Base-by-base conservation (phyloP, 805 yeast species). In the Kodamaea fukazawae region DNA sequence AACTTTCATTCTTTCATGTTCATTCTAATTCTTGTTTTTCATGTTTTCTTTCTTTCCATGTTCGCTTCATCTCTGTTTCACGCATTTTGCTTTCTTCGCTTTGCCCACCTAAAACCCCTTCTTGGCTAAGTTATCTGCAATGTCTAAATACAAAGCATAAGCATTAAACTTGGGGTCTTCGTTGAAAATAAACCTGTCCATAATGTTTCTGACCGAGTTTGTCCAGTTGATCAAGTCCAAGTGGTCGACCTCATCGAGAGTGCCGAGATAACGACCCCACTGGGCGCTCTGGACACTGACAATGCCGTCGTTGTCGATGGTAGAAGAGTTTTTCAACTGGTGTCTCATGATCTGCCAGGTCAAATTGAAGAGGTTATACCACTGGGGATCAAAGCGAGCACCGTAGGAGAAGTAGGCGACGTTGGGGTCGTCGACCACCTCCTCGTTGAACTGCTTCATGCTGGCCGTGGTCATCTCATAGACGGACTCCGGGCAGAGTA, bases 181-280 rank as follows among this genome's bases (percentile, higher is more conserved):
- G 50, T 54, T 48, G 49, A 55, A 58, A 45, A 52, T 34, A 36
- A 53, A 37, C 48, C 48, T 54, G 54, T 69, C 66, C 38, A 63
- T 29, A 45, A 59, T 41, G 51, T 70, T 45, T 43, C 76, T 72
- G 2, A 75, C 42, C 3, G 70, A 55, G 50, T 81, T 83, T 35
- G 81, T 75, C 95, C 96, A 83, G 55, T 89, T 90, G 36, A 89
- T 86, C 43, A 88, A 64, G 57, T 90, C 96, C 44, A 87, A 65
- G 61, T 89, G 97, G 60, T 89, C 96, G 2, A 84, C 87, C 46
- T 80, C 74, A 29, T 78, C 78, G 26, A 90, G 58, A 0, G 93
- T 85, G 0, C 96, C 97, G 48, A 80, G 56, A 59, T 85, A 86
- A 32, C 78, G 63, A 0, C 96, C 96, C 96, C 96, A 89, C 51